Evolutionary conservation across 148 eudicot species (phyloP).

Genomic region (Gaultheria prostrata): DNA sequence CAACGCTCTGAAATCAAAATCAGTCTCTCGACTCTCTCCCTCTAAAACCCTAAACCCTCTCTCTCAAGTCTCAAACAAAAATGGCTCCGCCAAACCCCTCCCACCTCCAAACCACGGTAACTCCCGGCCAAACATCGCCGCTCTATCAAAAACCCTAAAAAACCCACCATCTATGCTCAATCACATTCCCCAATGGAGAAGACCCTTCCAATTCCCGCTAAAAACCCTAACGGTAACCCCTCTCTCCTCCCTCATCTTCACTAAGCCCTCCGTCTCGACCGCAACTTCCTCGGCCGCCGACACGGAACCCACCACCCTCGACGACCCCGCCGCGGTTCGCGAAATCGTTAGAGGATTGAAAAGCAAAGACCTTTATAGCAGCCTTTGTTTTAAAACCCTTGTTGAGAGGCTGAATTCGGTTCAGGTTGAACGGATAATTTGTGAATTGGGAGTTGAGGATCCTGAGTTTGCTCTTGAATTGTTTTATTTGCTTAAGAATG

Average conservation of each 20-base stretch:
- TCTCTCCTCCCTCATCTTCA: slow-evolving; percentile 18
- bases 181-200: slow-evolving; percentile 28
- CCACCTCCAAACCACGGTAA: slow-evolving; percentile 23
- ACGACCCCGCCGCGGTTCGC: slow-evolving; percentile 3
- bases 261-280: slow-evolving; percentile 28
- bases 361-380: slow-evolving; percentile 12
- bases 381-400: slow-evolving; percentile 23
- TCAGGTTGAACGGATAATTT: slow-evolving; percentile 40
- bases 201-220: slow-evolving; percentile 14
- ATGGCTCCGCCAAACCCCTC: slow-evolving; percentile 11
- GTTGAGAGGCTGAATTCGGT: slow-evolving; percentile 19
- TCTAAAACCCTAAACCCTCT: background rate
- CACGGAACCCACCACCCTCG: background rate
- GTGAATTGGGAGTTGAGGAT: slow-evolving; percentile 20
- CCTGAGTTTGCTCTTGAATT: slow-evolving; percentile 40
- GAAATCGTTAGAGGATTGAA: slow-evolving; percentile 26
- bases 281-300: slow-evolving; percentile 17
- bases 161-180: slow-evolving; percentile 31
- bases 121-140: background rate
- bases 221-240: slow-evolving; percentile 14
- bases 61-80: slow-evolving; percentile 25
- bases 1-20: too few relatives aligned
- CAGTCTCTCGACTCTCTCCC: background rate
- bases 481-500: slow-evolving; percentile 41
- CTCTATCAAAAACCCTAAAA: slow-evolving; percentile 13